These are phyloP conservation scores for Pleurotus sapidus DNA, from an alignment of 768 basidiomycete species.

Conservation along the genomic window DNA sequence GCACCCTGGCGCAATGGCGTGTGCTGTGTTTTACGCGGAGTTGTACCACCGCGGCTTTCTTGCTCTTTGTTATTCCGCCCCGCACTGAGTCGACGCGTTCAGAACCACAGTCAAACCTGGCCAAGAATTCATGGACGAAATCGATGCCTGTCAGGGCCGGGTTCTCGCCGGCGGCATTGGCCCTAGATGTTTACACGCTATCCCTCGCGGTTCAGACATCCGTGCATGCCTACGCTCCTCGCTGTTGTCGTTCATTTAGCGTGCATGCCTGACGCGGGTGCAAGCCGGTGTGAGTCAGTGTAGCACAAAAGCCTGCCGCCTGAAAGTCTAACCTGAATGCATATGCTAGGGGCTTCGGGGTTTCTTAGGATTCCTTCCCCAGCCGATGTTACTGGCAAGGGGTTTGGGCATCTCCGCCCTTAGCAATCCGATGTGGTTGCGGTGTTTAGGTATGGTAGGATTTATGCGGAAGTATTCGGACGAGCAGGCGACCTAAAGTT, in stretches of 20 bases:
- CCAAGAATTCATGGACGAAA: background rate
- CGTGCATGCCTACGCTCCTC: background rate
- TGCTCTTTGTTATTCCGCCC: too few relatives aligned
- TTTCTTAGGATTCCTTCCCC: background rate
- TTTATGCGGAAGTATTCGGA: too few relatives aligned
- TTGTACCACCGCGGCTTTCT: too few relatives aligned
- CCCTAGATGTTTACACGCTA: background rate
- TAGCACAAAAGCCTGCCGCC: background rate
- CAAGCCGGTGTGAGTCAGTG: background rate
- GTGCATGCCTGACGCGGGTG: background rate
- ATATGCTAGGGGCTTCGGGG: background rate
- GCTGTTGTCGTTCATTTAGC: background rate
- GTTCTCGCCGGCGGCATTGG: conserved; percentile 4
- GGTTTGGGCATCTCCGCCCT: too few relatives aligned
- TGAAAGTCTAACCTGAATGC: background rate
- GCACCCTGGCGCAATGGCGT: too few relatives aligned
- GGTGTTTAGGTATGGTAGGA: too few relatives aligned
- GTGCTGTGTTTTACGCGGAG: too few relatives aligned
- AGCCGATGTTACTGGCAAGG: too few relatives aligned
- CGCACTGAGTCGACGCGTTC: background rate
- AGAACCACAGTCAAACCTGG: background rate
- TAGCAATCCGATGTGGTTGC: too few relatives aligned
- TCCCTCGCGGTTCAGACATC: background rate
- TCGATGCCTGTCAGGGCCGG: background rate
- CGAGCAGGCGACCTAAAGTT: too few relatives aligned